phyloP scores from a whole-genome alignment of 2,329 filamentous ascomycete genomes.

The Diaporthe sp. region DNA sequence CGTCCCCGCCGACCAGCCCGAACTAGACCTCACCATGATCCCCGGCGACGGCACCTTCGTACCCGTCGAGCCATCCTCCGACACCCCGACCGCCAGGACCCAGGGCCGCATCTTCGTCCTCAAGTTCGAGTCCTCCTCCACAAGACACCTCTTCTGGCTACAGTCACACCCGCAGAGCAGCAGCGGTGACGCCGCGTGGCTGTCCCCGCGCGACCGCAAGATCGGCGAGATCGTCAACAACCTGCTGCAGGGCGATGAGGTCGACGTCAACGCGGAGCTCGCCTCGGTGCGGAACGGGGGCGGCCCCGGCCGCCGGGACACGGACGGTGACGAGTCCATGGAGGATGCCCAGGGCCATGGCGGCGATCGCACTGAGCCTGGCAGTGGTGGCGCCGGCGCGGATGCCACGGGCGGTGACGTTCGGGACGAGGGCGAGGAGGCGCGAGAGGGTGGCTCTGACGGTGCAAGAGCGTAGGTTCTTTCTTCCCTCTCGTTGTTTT shows the following conservation, averaged over 20 bases:
- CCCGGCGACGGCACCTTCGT: slow-evolving; percentile 89
- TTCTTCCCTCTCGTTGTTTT: slow-evolving; percentile 47
- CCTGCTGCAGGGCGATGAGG: slow-evolving; percentile 89
- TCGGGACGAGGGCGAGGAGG: slow-evolving; percentile 87
- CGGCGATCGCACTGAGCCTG: slow-evolving; percentile 69
- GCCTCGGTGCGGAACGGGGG: slow-evolving; percentile 69
- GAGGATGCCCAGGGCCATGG: slow-evolving; percentile 80
- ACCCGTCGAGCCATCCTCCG: slow-evolving; percentile 77
- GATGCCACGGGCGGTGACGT: slow-evolving; percentile 93
- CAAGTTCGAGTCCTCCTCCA: slow-evolving; percentile 93
- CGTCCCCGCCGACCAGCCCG: slow-evolving; percentile 77
- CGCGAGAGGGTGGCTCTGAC: slow-evolving; percentile 94
- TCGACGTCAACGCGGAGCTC: slow-evolving; percentile 82
- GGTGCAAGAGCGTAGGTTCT: slow-evolving; percentile 99
- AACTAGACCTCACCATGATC: slow-evolving; percentile 94
- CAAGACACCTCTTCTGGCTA: slow-evolving; percentile 95
- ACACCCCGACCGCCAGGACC: slow-evolving; percentile 72
- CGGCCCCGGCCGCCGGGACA: slow-evolving; percentile 58
- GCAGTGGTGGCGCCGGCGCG: slow-evolving; percentile 84
- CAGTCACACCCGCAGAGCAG: slow-evolving; percentile 87
- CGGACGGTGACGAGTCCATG: slow-evolving; percentile 80
- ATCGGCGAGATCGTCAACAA: slow-evolving; percentile 89
- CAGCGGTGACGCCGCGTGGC: slow-evolving; percentile 78
- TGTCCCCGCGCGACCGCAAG: slow-evolving; percentile 88
- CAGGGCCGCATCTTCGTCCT: slow-evolving; percentile 94